Evolutionary conservation across 2,329 filamentous ascomycete genomes (phyloP), one percentile per base, ranked within the genome.

Genomic region (Nothophaeocryptopus gaeumannii): DNA sequence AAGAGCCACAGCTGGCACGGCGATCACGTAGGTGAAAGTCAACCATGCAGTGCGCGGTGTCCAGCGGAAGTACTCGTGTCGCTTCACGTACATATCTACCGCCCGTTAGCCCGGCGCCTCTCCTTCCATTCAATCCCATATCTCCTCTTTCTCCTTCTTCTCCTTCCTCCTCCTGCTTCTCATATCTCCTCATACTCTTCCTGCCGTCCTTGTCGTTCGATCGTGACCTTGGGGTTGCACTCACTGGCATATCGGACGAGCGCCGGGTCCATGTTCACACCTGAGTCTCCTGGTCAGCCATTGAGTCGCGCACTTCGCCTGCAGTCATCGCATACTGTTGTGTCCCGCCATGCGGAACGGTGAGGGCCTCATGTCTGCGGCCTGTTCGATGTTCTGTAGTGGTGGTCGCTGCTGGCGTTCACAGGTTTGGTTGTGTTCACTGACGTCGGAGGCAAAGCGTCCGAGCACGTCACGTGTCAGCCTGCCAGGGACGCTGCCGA

Each of bases 51-150:
- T 95, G 65, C 87, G 80, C 45, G 83, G 81, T 32, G 87, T 97
- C 89, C 89, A 97, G 72, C 89, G 82, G 81, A 97, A 99, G 81
- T 89, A 96, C 75, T 89, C 89, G 81, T 91, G 86, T 60, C 93
- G 86, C 77, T 88, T 89, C 66, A 81, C 77, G 66, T 80, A 82
- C 83, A 96, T 88, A 70, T 86, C 91, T 96, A 65, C 62, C 34
- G 20, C n/a, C 34, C 14, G 46, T 58, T 36, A 56, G 46, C 47
- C n/a, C 20, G 8, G n/a, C 31, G 50, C 43, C 20, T 39, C 15
- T 36, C 29, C 37, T 49, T 43, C 32, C 16, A 37, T 49, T 44
- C 35, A 12, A 31, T 12, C 34, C 38, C 44, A 15, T 49, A n/a
- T n/a, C n/a, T n/a, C n/a, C n/a, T n/a, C n/a, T 11, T 30, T 45